Base-by-base conservation (phyloP, 2,329 filamentous ascomycete species). In the Aspergillus pseudoglaucus region DNA sequence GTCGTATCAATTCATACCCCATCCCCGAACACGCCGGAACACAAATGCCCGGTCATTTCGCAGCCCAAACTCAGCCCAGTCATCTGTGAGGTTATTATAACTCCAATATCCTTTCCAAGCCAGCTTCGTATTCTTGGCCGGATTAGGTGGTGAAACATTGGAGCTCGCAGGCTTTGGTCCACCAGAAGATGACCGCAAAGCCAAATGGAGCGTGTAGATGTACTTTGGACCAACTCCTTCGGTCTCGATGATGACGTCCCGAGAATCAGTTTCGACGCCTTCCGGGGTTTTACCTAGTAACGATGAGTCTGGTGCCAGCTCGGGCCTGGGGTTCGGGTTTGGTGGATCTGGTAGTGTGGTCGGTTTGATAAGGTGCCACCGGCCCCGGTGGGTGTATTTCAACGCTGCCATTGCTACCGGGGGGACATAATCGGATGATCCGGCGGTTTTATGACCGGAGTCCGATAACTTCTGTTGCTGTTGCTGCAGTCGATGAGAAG, bases 41-140 rank as follows among this genome's bases (percentile, higher is more conserved):
- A 80, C 81, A 60, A 78, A 84, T 1, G 79, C 68, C 51, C 75
- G 70, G 64, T 84, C 79, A 59, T 85, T 81, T 61, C 77, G 79
- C 57, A 84, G 59, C 2, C 73, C 74, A 68, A 97, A 97, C 69
- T 88, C 85, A 3, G 78, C 88, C 87, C 88, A 93, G 68, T 96
- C 90, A 64, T 95, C 90, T 6, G 89, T 95, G 60, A 95, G 68
- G 57, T 81, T 80, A 64, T 97, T 95, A 64, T 94, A 91, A 71
- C 85, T 91, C 81, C 88, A 95, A 64, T 90, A 96, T 1, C 87
- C 85, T 59, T 86, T 85, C 91, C 93, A 98, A 0, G 75, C 72
- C 44, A 98, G 70, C 69, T 94, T 95, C 53, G 91, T 96, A 61
- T 94, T 95, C 63, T 83, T 82, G 0, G 83, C 74, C 1, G 75